Percentiles rank a stretch among this genome's conserved stretches.
Evolutionary conservation across 2,329 filamentous ascomycete species (phyloP).

Genomic region (Diaporthe australafricana): DNA sequence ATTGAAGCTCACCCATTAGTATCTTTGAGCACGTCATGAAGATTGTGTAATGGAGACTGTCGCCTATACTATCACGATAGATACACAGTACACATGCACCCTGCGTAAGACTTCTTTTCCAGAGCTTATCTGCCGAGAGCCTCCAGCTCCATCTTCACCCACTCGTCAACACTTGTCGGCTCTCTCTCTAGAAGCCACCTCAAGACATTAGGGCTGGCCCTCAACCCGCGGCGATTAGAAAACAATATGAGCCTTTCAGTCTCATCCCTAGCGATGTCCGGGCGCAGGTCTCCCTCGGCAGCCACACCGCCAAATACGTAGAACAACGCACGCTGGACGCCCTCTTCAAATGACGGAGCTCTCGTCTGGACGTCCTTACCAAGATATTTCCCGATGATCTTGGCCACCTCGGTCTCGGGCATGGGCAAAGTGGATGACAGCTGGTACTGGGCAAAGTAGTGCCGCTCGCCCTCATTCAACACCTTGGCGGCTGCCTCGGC

Average conservation of each 20-base stretch:
- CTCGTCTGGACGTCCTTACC: conserved; percentile 13
- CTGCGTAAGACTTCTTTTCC: too few relatives aligned
- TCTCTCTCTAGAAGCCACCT: conserved; percentile 42
- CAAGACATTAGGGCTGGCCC: conserved; percentile 42
- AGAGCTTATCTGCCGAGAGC: background rate
- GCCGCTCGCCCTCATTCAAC: conserved; percentile 37
- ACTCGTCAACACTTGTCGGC: conserved; percentile 37
- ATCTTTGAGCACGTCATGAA: too few relatives aligned
- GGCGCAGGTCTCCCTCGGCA: conserved; percentile 29
- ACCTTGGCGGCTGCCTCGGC: conserved; percentile 38
- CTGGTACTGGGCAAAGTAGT: conserved; percentile 40
- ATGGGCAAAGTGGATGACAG: conserved; percentile 37
- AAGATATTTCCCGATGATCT: conserved; percentile 21
- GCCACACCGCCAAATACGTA: background rate
- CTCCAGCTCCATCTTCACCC: background rate
- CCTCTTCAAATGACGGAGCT: background rate
- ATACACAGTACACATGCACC: too few relatives aligned
- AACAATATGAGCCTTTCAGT: conserved; percentile 41
- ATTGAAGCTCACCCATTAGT: too few relatives aligned
- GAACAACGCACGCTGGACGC: background rate
- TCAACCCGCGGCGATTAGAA: conserved; percentile 41
- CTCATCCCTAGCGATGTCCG: conserved; percentile 38
- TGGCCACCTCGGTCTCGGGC: conserved; percentile 31
- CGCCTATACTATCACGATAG: too few relatives aligned
- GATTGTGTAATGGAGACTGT: too few relatives aligned